phyloP scores from a whole-genome alignment of 345 rosid genomes.

The Eucalyptus pauciflora region DNA sequence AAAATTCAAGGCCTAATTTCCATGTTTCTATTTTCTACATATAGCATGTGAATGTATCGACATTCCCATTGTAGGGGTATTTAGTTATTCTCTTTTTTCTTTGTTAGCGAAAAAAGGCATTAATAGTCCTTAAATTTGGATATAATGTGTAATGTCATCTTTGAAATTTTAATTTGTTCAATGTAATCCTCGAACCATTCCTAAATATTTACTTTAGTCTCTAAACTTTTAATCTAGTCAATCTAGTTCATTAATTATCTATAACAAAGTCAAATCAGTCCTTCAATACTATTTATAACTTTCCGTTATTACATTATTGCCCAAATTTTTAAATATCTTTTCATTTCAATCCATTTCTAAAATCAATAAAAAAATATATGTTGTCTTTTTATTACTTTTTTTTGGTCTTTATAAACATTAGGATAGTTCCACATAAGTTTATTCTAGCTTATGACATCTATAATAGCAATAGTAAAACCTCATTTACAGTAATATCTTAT shows the following conservation, averaged over 20 bases:
- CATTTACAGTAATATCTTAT: too few relatives aligned
- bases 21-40: background rate
- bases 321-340: too few relatives aligned
- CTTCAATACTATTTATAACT: too few relatives aligned
- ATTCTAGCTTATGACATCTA: too few relatives aligned
- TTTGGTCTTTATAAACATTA: too few relatives aligned
- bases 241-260: rapidly evolving
- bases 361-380: too few relatives aligned
- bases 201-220: too few relatives aligned
- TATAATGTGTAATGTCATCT: too few relatives aligned
- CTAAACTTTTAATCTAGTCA: rapidly evolving
- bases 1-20: background rate
- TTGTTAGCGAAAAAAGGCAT: background rate
- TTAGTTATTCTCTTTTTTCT: background rate
- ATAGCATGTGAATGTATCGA: rapidly evolving
- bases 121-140: too few relatives aligned
- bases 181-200: rapidly evolving
- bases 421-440: background rate
- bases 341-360: too few relatives aligned
- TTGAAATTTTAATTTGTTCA: too few relatives aligned
- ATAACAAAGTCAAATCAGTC: too few relatives aligned
- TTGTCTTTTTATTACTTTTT: background rate
- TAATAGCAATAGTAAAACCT: background rate
- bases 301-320: rapidly evolving
- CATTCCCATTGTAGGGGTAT: background rate